Evolutionary conservation across 768 basidiomycete genomes (phyloP), one percentile per base, ranked within the genome.

Genomic region (Leccinum sublutescens): DNA sequence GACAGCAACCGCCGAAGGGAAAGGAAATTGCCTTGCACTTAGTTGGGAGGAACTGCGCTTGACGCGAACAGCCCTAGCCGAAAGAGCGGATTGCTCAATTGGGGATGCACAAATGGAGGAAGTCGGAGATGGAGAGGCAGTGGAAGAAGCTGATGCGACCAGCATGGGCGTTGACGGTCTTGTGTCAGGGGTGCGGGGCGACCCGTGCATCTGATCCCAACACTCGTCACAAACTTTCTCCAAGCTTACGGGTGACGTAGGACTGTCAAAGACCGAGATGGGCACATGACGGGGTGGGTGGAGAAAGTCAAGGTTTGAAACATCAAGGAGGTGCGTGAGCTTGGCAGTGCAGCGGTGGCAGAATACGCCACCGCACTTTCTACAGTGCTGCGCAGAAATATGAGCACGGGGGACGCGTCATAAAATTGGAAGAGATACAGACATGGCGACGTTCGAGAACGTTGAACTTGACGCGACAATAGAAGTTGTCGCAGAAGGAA

Each of bases 321-420:
- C 82, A 68, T 92, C 91, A 55, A 92, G 80, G 4, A 92, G 83
- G 12, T 81, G 76, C 0, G 87, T 90, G 6, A 77, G 68, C 56
- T 81, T 81, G 6, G 80, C 75, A 1, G 85, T 81, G 70, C 91
- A 92, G 6, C 79, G 71, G 51, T 72, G 71, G 74, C 91, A 93
- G 70, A 85, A 91, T 31, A 92, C 76, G 62, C 88, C 89, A 52
- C 91, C 91, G 64, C 91, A 92, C 70, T 91, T 92, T 71, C 91
- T 83, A 73, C 91, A 93, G 61, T 93, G 91, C 87, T 89, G 68
- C 43, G 56, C 60, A 52, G 56, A 61, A 58, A 67, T 57, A 66
- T 66, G 62, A 73, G 66, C 50, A 58, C 21, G 29, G 52, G 17
- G 8, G 52, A 31, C 43, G 43, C 43, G 45, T 38, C 55, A 56